Percentiles rank a stretch among this genome's conserved stretches.
Conservation (phyloP, 2,329 filamentous ascomycete genomes). For the Hirsutella rhossiliensis region DNA sequence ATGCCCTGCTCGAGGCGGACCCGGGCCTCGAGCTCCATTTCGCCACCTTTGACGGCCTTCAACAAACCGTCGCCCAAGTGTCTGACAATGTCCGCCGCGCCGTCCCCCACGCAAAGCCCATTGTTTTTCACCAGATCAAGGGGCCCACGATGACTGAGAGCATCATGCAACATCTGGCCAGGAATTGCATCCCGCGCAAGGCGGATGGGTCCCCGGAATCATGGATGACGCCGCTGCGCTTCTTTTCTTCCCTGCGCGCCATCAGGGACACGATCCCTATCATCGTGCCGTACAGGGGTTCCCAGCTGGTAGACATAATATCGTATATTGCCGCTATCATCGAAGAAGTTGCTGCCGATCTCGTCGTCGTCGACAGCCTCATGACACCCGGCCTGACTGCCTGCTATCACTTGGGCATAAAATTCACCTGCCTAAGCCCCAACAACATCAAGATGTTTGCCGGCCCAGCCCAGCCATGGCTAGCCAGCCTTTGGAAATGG, state of each 20-base stretch:
- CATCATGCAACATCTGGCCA: conserved; percentile 1
- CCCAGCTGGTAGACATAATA: conserved; percentile 28
- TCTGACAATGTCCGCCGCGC: conserved; percentile 3
- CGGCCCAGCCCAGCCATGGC: conserved; percentile 22
- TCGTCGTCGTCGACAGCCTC: conserved; percentile 30
- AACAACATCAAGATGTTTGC: conserved; percentile 31
- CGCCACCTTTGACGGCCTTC: conserved; percentile 26
- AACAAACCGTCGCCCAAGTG: conserved; percentile 6
- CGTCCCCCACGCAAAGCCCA: conserved; percentile 7
- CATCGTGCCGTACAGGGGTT: conserved; percentile 9
- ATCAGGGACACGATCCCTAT: conserved; percentile 18
- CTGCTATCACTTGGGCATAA: conserved; percentile 20
- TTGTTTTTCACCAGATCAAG: conserved; percentile 14
- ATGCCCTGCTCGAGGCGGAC: conserved; percentile 22
- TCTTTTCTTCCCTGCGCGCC: conserved; percentile 13
- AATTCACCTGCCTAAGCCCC: conserved; percentile 27
- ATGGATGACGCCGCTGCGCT: conserved; percentile 5
- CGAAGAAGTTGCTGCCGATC: conserved; percentile 20
- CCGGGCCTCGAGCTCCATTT: conserved; percentile 28
- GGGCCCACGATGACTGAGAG: conserved; percentile 8
- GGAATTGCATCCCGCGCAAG: not conserved
- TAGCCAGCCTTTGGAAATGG: conserved; percentile 21
- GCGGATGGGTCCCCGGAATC: conserved; percentile 2
- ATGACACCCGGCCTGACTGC: conserved; percentile 31
- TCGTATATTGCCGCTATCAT: conserved; percentile 24